Percentiles rank a stretch among this genome's conserved stretches.
phyloP scores from a whole-genome alignment of 2,329 filamentous ascomycete species.

The Emydomyces testavorans region DNA sequence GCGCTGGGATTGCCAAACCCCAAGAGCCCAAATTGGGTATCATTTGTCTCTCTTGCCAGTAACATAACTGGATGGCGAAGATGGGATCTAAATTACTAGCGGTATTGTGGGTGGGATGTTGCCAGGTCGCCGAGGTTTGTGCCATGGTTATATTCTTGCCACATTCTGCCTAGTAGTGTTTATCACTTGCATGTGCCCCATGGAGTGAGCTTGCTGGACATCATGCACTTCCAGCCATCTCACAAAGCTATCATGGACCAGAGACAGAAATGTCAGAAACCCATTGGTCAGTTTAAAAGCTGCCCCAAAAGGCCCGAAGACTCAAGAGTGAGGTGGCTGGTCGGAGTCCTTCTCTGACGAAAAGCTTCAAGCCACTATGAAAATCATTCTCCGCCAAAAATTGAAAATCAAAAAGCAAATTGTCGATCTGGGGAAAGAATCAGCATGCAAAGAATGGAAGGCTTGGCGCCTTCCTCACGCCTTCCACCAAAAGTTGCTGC shows the following conservation, averaged over 20 bases:
- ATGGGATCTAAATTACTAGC: conserved; percentile 5
- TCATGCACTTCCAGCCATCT: background rate
- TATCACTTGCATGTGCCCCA: background rate
- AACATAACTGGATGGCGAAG: background rate
- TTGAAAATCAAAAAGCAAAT: background rate
- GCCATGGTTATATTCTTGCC: background rate
- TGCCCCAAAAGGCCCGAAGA: too few species aligned
- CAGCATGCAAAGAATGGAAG: conserved; percentile 1
- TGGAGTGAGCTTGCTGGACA: background rate
- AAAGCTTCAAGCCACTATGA: background rate
- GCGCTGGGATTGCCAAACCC: too few species aligned
- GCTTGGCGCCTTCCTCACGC: conserved; percentile 1
- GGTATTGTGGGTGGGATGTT: background rate
- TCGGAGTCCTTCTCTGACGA: background rate
- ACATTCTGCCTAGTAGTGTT: background rate
- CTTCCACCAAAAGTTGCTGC: background rate
- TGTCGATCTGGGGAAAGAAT: conserved; percentile 3
- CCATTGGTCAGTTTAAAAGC: too few species aligned
- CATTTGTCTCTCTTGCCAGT: too few species aligned
- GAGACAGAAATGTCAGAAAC: too few species aligned
- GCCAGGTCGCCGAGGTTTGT: background rate
- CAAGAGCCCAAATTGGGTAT: background rate
- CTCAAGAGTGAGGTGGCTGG: too few species aligned
- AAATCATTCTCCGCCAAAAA: background rate
- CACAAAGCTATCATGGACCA: background rate